Evolutionary conservation across 371 early-diverging fungal genomes (phyloP).

Genomic region (Syncephalastrum contaminatum): DNA sequence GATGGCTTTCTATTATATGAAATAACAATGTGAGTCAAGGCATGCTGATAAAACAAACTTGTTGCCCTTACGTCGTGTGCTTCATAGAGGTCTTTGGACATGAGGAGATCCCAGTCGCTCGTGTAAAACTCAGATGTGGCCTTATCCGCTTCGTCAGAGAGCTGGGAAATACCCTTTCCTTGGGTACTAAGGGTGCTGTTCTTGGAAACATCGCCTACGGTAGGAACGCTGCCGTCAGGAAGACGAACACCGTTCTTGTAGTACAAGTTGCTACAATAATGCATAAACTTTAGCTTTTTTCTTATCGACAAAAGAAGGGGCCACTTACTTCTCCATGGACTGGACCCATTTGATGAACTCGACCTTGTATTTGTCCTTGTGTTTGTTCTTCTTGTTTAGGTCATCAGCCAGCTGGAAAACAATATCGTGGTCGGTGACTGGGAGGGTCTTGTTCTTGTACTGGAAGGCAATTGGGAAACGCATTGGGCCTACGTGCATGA

Average conservation of each 20-base stretch:
- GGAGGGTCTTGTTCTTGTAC: constrained; percentile 24
- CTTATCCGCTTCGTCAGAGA: constrained; percentile 6
- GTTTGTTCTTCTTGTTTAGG: constrained; percentile 16
- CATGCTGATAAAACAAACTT: background rate
- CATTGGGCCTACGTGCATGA: constrained; percentile 15
- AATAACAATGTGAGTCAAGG: background rate
- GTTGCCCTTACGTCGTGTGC: constrained; percentile 16
- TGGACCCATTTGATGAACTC: constrained; percentile 36
- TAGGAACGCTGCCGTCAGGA: constrained; percentile 29
- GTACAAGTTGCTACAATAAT: constrained; percentile 17
- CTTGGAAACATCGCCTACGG: constrained; percentile 19
- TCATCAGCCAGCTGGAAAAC: constrained; percentile 30
- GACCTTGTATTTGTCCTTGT: constrained; percentile 24
- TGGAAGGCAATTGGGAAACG: constrained; percentile 21
- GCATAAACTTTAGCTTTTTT: background rate
- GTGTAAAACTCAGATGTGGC: constrained; percentile 14
- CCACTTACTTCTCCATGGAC: constrained; percentile 23
- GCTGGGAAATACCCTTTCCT: constrained; percentile 5
- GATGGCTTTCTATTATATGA: constrained; percentile 16
- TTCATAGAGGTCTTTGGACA: constrained; percentile 26
- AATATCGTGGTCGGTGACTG: constrained; percentile 27
- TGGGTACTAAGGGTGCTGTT: constrained; percentile 12
- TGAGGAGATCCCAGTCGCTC: constrained; percentile 22
- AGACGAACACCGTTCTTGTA: constrained; percentile 27
- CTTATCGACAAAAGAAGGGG: background rate